phyloP scores from a whole-genome alignment of 495 filamentous ascomycete genomes.

The Sordaria brevicollis region DNA sequence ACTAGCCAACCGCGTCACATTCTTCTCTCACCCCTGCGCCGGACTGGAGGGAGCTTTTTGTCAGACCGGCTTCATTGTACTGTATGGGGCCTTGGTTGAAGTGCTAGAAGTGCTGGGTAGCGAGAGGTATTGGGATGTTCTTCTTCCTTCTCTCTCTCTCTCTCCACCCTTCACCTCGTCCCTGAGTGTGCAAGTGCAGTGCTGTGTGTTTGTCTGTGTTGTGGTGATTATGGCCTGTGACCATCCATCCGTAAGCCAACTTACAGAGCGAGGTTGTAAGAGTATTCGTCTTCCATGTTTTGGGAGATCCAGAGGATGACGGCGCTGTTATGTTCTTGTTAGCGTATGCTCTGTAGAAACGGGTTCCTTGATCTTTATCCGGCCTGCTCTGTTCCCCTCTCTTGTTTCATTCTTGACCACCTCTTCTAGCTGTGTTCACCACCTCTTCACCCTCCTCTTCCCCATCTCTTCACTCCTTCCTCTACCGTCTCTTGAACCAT shows the following conservation, averaged over 20 bases:
- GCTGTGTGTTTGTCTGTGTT: neutral
- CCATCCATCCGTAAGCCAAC: neutral
- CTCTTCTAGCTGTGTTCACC: neutral
- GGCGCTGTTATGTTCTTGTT: neutral
- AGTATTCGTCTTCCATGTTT: slow-evolving; percentile 99
- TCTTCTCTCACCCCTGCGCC: neutral
- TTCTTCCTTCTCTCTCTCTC: neutral
- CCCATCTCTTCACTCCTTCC: neutral
- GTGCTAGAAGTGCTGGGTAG: too few species aligned
- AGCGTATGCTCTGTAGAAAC: neutral
- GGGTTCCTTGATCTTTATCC: neutral
- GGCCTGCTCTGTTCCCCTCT: neutral
- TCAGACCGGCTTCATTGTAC: neutral
- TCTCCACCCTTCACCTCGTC: too few species aligned
- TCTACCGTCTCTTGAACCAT: neutral
- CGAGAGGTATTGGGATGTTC: neutral
- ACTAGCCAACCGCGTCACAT: neutral
- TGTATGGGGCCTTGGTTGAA: neutral
- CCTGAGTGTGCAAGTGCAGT: neutral
- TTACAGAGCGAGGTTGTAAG: slow-evolving; percentile 86
- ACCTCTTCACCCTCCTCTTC: neutral
- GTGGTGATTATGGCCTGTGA: neutral
- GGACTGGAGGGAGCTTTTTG: neutral
- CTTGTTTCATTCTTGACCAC: neutral
- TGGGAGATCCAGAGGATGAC: slow-evolving; percentile 77